phyloP scores from a whole-genome alignment of 495 filamentous ascomycete species.

The Ascodesmis nigricans region DNA sequence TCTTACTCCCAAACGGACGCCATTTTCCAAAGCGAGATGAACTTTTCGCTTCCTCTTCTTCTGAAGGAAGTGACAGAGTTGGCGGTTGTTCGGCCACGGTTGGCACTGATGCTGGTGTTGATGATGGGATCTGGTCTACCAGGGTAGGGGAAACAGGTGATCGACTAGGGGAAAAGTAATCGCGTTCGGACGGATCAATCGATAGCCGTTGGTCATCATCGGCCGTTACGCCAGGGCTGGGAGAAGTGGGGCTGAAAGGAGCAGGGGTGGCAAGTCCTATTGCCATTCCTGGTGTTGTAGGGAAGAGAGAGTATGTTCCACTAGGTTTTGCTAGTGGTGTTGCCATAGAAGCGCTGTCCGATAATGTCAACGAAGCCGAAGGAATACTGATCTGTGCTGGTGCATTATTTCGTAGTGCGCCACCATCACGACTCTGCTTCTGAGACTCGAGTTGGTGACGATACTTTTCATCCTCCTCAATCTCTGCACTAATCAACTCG shows the following conservation, averaged over 20 bases:
- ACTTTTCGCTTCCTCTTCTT: slow-evolving; percentile 44
- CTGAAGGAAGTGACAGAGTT: too few species aligned
- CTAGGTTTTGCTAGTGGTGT: slow-evolving; percentile 51
- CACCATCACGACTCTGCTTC: too few species aligned
- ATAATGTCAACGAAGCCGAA: slow-evolving; percentile 28
- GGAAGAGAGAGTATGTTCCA: slow-evolving; percentile 33
- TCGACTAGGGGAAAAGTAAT: too few species aligned
- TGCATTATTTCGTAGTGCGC: slow-evolving; percentile 31
- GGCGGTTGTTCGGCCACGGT: slow-evolving; percentile 9
- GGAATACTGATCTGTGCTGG: slow-evolving; percentile 52
- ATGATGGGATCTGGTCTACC: too few species aligned
- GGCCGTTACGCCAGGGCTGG: too few species aligned
- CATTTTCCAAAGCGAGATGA: slow-evolving; percentile 21
- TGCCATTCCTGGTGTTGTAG: slow-evolving; percentile 48
- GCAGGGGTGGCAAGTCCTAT: slow-evolving; percentile 64
- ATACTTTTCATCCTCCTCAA: slow-evolving; percentile 52
- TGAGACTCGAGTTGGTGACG: slow-evolving; percentile 41
- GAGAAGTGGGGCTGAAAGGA: slow-evolving; percentile 22
- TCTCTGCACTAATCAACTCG: slow-evolving; percentile 72
- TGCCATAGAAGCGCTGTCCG: slow-evolving; percentile 27
- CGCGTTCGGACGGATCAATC: too few species aligned
- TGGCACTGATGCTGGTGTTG: slow-evolving; percentile 27
- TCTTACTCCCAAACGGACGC: slow-evolving; percentile 51
- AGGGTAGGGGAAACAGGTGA: too few species aligned
- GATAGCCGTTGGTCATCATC: too few species aligned